Evolutionary conservation across 108 stramenopile genomes (phyloP).

Genomic region (Halocafeteria seosinensis): DNA sequence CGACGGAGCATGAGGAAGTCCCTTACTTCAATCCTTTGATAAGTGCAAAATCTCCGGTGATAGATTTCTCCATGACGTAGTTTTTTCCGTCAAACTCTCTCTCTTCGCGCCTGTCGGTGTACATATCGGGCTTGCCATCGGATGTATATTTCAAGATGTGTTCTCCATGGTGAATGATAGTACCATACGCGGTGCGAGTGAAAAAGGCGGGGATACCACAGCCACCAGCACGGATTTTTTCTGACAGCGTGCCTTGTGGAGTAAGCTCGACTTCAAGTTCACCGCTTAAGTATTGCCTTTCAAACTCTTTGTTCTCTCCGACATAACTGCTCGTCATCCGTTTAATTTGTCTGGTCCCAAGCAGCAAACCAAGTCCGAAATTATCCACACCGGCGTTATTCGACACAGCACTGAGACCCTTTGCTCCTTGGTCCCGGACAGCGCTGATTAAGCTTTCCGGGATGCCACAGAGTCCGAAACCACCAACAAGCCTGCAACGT

Average conservation of each 20-base stretch:
- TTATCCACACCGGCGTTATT: slow-evolving; percentile 64
- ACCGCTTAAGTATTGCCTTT: slow-evolving; percentile 60
- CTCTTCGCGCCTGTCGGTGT: slow-evolving; percentile 37
- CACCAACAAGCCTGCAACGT: slow-evolving; percentile 20
- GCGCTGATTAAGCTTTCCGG: slow-evolving; percentile 29
- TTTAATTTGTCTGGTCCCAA: slow-evolving; percentile 59
- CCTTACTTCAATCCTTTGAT: slow-evolving; percentile 68
- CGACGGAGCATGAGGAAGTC: too few relatives aligned
- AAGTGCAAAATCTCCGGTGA: slow-evolving; percentile 52
- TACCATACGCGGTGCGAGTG: slow-evolving; percentile 71
- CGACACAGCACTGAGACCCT: slow-evolving; percentile 54
- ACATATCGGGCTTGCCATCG: slow-evolving; percentile 49
- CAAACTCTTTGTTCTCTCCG: slow-evolving; percentile 71
- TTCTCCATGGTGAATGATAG: slow-evolving; percentile 65
- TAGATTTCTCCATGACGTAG: slow-evolving; percentile 69
- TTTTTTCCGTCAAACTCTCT: slow-evolving; percentile 47
- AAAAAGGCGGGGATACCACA: slow-evolving; percentile 72
- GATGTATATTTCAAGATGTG: slow-evolving; percentile 61
- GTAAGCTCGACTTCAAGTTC: slow-evolving; percentile 63
- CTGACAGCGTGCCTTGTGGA: slow-evolving; percentile 69
- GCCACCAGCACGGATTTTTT: slow-evolving; percentile 59
- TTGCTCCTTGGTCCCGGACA: slow-evolving; percentile 18
- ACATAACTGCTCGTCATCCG: slow-evolving; percentile 66
- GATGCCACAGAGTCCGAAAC: slow-evolving; percentile 32
- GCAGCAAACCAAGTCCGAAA: slow-evolving; percentile 51